These are phyloP conservation scores for Paecilomyces fulvus DNA, from an alignment of 2,329 filamentous ascomycete genomes.

Conservation along the genomic window DNA sequence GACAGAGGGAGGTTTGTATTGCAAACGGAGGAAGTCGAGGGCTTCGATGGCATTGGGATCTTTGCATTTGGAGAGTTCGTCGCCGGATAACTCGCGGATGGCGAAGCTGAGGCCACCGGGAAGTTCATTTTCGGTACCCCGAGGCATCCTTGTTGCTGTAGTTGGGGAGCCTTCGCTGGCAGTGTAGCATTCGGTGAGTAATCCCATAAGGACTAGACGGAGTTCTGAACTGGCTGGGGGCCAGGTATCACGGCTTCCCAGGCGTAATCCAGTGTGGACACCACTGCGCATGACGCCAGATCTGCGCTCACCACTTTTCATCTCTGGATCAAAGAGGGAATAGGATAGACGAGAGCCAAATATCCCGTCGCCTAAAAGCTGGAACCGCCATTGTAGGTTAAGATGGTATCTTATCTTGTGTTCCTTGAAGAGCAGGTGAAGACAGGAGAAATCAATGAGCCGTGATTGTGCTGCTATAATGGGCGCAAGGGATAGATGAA, in stretches of 20 bases:
- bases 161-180: constrained; percentile 15
- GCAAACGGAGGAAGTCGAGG: constrained; percentile 82
- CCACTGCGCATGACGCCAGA: constrained; percentile 61
- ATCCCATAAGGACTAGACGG: constrained; percentile 77
- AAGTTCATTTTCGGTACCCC: constrained; percentile 32
- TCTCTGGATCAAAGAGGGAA: constrained; percentile 74
- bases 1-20: constrained; percentile 68
- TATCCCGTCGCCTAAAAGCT: constrained; percentile 74
- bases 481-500: constrained; percentile 64
- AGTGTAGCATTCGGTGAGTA: constrained; percentile 67
- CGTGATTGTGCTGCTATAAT: constrained; percentile 66
- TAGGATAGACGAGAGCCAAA: constrained; percentile 74
- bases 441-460: constrained; percentile 67
- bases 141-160: constrained; percentile 2
- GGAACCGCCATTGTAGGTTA: constrained; percentile 66
- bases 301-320: constrained; percentile 68
- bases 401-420: constrained; percentile 68
- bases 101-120: constrained; percentile 72
- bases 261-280: constrained; percentile 68
- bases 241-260: constrained; percentile 77
- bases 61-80: constrained; percentile 75
- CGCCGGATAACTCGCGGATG: constrained; percentile 67
- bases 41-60: constrained; percentile 76
- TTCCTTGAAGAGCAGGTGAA: constrained; percentile 66
- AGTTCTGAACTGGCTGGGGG: constrained; percentile 90